Percentiles rank a stretch among this genome's conserved stretches.
These are phyloP conservation scores for Lactarius pseudohatsudake DNA, from an alignment of 768 basidiomycete genomes.

Conservation along the genomic window DNA sequence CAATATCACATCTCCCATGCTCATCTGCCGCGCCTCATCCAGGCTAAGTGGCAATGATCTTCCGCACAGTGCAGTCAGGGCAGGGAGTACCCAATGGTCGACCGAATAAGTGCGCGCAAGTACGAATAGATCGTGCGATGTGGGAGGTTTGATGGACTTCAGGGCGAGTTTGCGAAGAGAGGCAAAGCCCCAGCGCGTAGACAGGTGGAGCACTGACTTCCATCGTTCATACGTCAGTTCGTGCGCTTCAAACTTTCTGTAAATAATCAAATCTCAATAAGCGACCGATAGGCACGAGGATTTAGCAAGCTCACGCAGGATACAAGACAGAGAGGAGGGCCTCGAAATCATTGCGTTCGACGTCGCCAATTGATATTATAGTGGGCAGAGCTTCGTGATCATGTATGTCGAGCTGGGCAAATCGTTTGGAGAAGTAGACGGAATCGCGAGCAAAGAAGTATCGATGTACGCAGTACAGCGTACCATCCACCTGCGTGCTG, in stretches of 20 bases:
- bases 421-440: slow-evolving; percentile 13
- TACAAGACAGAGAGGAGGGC: slow-evolving; percentile 28
- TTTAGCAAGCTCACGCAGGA: slow-evolving; percentile 18
- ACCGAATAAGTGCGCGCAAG: slow-evolving; percentile 21
- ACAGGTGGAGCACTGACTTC: slow-evolving; percentile 33
- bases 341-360: slow-evolving; percentile 25
- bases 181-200: slow-evolving; percentile 35
- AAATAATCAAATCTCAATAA: background rate
- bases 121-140: slow-evolving; percentile 15
- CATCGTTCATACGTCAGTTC: slow-evolving; percentile 30
- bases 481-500: slow-evolving; percentile 10
- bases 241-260: slow-evolving; percentile 3
- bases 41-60: slow-evolving; percentile 3
- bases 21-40: slow-evolving; percentile 16
- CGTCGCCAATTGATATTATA: slow-evolving; percentile 11
- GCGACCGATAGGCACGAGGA: background rate
- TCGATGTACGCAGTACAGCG: slow-evolving; percentile 17
- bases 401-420: background rate
- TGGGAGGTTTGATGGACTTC: background rate
- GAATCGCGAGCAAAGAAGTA: slow-evolving; percentile 24
- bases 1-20: slow-evolving; percentile 20
- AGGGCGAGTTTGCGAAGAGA: slow-evolving; percentile 30
- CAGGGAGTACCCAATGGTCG: slow-evolving; percentile 18
- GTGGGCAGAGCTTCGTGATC: slow-evolving; percentile 14
- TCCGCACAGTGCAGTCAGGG: slow-evolving; percentile 14